Evolutionary conservation across 352 stramenopile genomes (phyloP).

Genomic region (Thalassiosira hispida): DNA sequence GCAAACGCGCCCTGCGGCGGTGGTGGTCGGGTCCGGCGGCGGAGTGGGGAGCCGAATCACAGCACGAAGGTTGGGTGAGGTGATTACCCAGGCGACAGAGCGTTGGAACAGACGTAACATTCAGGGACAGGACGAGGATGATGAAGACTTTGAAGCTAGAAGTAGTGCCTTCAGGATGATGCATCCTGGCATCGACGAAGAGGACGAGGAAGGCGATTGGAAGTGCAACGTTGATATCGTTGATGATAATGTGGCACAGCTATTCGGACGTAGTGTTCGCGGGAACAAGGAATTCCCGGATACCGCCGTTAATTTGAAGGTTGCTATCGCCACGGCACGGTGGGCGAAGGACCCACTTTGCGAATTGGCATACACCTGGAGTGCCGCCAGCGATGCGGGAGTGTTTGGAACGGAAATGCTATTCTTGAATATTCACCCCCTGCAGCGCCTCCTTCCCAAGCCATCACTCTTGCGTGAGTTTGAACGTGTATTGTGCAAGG

Average conservation of each 20-base stretch:
- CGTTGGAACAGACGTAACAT: conserved; percentile 81
- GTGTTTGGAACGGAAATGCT: conserved; percentile 86
- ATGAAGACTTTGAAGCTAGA: conserved; percentile 79
- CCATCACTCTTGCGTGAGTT: conserved; percentile 78
- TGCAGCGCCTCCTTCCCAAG: conserved; percentile 83
- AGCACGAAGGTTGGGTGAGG: conserved; percentile 68
- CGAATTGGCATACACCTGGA: conserved; percentile 85
- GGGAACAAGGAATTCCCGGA: conserved; percentile 86
- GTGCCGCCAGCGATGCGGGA: conserved; percentile 81
- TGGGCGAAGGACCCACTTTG: conserved; percentile 84
- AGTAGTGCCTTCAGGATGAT: conserved; percentile 65
- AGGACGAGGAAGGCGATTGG: conserved; percentile 78
- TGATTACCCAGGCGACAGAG: conserved; percentile 75
- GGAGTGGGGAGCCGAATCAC: conserved; percentile 67
- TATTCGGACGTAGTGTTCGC: conserved; percentile 81
- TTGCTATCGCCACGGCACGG: conserved; percentile 82
- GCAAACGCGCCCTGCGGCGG: conserved; percentile 70
- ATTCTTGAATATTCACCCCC: conserved; percentile 85
- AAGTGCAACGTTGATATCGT: conserved; percentile 84
- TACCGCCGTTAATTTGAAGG: conserved; percentile 70
- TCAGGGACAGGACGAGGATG: conserved; percentile 85
- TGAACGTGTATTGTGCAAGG: conserved; percentile 82
- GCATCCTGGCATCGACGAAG: conserved; percentile 61
- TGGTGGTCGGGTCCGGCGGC: conserved; percentile 79
- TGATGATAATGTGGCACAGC: conserved; percentile 82